These are phyloP conservation scores for Histomonas meleagridis DNA, from an alignment of 208 protist genomes.

Conservation along the genomic window DNA sequence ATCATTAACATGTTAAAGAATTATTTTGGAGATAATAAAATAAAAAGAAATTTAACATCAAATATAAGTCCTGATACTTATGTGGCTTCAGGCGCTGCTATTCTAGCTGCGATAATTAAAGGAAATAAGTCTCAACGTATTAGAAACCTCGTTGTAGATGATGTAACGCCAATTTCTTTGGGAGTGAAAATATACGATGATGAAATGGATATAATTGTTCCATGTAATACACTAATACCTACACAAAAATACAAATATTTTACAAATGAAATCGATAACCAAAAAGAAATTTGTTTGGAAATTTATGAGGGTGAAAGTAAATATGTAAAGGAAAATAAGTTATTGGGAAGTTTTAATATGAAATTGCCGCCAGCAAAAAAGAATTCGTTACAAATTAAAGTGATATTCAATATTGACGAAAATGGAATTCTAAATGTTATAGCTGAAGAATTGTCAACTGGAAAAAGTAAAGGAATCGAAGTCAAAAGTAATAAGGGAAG, in stretches of 20 bases:
- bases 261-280: slow-evolving; percentile 45
- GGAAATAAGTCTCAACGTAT: too few species aligned
- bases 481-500: too few species aligned
- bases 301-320: slow-evolving; percentile 40
- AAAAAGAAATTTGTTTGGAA: slow-evolving; percentile 36
- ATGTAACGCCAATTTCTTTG: slow-evolving; percentile 35
- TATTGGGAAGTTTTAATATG: slow-evolving; percentile 65
- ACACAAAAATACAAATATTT: slow-evolving; percentile 41
- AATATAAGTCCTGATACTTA: background rate
- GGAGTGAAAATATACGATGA: slow-evolving; percentile 43
- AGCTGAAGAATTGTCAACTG: too few species aligned
- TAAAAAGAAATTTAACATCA: background rate
- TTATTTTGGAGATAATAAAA: background rate
- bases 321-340: slow-evolving; percentile 29
- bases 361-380: slow-evolving; percentile 78
- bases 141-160: too few species aligned
- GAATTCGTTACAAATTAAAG: slow-evolving; percentile 59
- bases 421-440: slow-evolving; percentile 42
- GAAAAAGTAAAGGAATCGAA: too few species aligned
- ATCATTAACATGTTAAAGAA: too few species aligned
- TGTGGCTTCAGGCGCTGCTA: too few species aligned
- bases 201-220: slow-evolving; percentile 40
- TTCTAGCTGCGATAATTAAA: too few species aligned
- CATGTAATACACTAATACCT: slow-evolving; percentile 50
- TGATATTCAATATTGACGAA: slow-evolving; percentile 74